Base-by-base conservation (phyloP, 768 basidiomycete species). In the Rhizopogon sp. region DNA sequence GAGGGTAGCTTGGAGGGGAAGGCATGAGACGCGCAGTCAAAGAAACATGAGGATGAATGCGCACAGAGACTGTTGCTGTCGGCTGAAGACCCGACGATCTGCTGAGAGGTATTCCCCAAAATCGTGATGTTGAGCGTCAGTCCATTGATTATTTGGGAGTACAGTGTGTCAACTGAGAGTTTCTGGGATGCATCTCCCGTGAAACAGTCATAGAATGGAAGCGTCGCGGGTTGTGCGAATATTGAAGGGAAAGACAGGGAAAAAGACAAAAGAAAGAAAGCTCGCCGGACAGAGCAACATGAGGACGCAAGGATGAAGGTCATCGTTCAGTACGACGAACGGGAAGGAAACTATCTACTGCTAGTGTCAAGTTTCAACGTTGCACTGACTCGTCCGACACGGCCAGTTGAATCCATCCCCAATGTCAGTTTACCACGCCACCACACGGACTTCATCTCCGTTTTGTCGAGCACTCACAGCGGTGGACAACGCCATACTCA, bases 181-280 rank as follows among this genome's bases (percentile, higher is more conserved):
- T 85, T 87, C 67, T 78, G 77, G 43, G 76, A 67, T 33, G 64
- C 60, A 69, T 79, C 78, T 55, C 78, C 76, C 25, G 72, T 66
- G 69, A 82, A 90, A 70, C 90, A 93, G 68, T 90, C 87, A n/a
- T 69, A 62, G 67, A 83, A 91, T 43, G 73, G 73, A 14, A 88
- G 69, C 0, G 77, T 76, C 25, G 85, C 82, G 2, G 88, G 87
- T 63, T 84, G 82, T 14, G 84, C 73, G 46, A 69, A 56, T 5
- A 62, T 63, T 22, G 68, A 55, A 25, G 72, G 59, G 42, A 74
- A 53, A 14, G 57, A 29, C 46, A 63, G 44, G 35, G 59, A 10
- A 33, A 62, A 10, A 6, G 57, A 25, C 45, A 62, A 44, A 3
- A 37, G 14, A 7, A 60, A 47, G 8, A 65, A 49, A 20, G 25